Conservation (phyloP, 139 green algal genomes). For the Pleodorina starrii region DNA sequence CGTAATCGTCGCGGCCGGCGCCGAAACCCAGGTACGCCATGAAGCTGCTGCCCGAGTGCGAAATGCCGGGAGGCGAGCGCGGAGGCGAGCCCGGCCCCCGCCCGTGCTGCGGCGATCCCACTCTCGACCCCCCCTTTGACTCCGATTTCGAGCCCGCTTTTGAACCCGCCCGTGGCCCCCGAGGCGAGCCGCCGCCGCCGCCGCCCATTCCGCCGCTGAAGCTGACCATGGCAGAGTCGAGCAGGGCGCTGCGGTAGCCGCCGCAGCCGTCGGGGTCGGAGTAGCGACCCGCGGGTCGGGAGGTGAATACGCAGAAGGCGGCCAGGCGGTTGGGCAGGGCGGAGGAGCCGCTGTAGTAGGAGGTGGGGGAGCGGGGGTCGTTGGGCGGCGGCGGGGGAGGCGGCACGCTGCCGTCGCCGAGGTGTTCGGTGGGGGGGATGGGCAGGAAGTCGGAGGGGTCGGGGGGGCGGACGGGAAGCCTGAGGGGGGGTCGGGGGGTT, state of each 20-base stretch:
- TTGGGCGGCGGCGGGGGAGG: conserved; percentile 9
- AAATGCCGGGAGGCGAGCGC: too few relatives aligned
- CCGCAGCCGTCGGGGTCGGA: too few relatives aligned
- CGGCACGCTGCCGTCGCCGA: neutral
- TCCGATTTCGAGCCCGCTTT: too few relatives aligned
- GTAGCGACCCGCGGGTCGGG: neutral
- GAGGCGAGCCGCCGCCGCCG: too few relatives aligned
- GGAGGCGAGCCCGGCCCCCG: too few relatives aligned
- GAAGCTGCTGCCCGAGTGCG: conserved; percentile 5
- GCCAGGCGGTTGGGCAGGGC: neutral
- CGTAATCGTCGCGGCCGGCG: neutral
- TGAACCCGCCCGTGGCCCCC: too few relatives aligned
- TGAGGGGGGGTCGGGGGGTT: neutral
- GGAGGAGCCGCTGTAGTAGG: too few relatives aligned
- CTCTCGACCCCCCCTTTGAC: too few relatives aligned
- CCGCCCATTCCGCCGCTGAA: conserved; percentile 22
- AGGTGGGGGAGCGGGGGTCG: neutral
- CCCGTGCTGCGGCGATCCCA: too few relatives aligned
- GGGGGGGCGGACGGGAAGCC: neutral
- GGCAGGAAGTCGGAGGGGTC: neutral
- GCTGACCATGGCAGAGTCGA: neutral
- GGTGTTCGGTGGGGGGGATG: neutral
- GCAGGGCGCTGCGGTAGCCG: neutral
- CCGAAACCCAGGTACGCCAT: neutral
- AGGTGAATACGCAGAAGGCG: conserved; percentile 15